Evolutionary conservation across 169 alveolate species (phyloP).

Genomic region (Plasmodium sp.): DNA sequence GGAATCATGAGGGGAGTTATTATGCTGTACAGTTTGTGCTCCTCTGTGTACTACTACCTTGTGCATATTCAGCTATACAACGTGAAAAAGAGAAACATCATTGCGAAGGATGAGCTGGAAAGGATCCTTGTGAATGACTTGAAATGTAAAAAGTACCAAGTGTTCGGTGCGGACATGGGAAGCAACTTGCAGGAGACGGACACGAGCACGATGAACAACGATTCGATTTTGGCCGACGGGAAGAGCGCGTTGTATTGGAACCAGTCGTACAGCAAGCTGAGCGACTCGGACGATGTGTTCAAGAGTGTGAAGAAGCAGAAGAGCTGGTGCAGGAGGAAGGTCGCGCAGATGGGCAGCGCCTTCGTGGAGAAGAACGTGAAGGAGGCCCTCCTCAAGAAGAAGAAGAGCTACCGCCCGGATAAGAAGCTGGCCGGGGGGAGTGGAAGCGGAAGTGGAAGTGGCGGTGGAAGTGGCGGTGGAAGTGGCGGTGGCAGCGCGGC

Average conservation of each 20-base stretch:
- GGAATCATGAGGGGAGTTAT: neutral
- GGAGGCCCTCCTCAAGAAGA: neutral
- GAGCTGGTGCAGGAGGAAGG: neutral
- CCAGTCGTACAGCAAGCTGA: neutral
- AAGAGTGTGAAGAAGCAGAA: neutral
- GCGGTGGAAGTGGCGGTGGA: neutral
- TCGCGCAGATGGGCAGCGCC: neutral
- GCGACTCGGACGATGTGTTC: slow-evolving; percentile 15
- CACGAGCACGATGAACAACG: neutral
- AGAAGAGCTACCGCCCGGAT: neutral
- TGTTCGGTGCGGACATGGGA: neutral
- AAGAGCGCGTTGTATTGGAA: neutral
- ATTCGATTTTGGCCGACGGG: neutral
- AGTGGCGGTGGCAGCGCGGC: neutral
- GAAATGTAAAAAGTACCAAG: slow-evolving; percentile 5
- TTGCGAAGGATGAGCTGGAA: slow-evolving; percentile 35
- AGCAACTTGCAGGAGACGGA: neutral
- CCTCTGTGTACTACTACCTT: slow-evolving; percentile 19
- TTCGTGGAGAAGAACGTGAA: neutral
- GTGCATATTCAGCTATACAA: slow-evolving; percentile 2
- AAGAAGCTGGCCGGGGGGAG: neutral
- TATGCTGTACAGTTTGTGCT: slow-evolving; percentile 14
- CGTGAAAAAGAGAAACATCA: slow-evolving; percentile 9
- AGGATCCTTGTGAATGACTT: slow-evolving; percentile 19
- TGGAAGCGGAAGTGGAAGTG: neutral